Evolutionary conservation across 371 early-diverging fungal genomes (phyloP).

Genomic region (Apophysomyces elegans): DNA sequence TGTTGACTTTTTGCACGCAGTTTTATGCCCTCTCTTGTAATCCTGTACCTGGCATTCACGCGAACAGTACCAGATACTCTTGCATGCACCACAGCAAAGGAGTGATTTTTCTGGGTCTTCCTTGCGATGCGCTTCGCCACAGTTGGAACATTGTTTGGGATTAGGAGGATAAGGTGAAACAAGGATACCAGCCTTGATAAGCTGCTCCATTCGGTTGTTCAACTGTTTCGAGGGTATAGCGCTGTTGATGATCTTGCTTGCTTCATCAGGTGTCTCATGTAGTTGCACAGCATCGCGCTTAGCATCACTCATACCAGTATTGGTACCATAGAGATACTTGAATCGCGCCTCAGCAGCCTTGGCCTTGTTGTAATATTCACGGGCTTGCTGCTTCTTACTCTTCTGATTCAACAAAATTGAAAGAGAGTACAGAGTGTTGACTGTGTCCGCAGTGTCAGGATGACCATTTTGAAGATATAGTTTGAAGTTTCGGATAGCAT

Average conservation of each 20-base stretch:
- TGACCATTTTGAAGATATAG: slow-evolving; percentile 57
- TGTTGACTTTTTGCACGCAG: slow-evolving; percentile 44
- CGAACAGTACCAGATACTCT: slow-evolving; percentile 66
- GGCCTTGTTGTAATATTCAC: slow-evolving; percentile 55
- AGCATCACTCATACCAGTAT: slow-evolving; percentile 60
- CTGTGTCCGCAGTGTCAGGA: slow-evolving; percentile 61
- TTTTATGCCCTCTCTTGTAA: slow-evolving; percentile 58
- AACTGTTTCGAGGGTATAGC: slow-evolving; percentile 39
- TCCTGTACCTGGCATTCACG: slow-evolving; percentile 65
- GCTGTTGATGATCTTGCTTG: slow-evolving; percentile 36
- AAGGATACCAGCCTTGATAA: slow-evolving; percentile 51
- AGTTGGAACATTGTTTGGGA: slow-evolving; percentile 58
- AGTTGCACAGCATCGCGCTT: slow-evolving; percentile 58
- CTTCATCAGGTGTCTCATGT: slow-evolving; percentile 49
- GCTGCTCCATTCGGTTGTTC: slow-evolving; percentile 44
- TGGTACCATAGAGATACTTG: slow-evolving; percentile 59
- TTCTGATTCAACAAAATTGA: slow-evolving; percentile 53
- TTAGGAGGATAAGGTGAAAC: slow-evolving; percentile 43
- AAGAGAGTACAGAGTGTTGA: slow-evolving; percentile 63
- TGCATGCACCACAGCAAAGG: slow-evolving; percentile 65
- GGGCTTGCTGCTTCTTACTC: slow-evolving; percentile 58
- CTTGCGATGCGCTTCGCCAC: slow-evolving; percentile 51
- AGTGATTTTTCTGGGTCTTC: slow-evolving; percentile 57
- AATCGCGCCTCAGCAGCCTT: slow-evolving; percentile 61
- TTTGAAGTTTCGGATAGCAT: slow-evolving; percentile 62